Percentiles rank a stretch among this genome's conserved stretches.
phyloP scores from a whole-genome alignment of 2,329 filamentous ascomycete genomes.

The Venturia pyrina region DNA sequence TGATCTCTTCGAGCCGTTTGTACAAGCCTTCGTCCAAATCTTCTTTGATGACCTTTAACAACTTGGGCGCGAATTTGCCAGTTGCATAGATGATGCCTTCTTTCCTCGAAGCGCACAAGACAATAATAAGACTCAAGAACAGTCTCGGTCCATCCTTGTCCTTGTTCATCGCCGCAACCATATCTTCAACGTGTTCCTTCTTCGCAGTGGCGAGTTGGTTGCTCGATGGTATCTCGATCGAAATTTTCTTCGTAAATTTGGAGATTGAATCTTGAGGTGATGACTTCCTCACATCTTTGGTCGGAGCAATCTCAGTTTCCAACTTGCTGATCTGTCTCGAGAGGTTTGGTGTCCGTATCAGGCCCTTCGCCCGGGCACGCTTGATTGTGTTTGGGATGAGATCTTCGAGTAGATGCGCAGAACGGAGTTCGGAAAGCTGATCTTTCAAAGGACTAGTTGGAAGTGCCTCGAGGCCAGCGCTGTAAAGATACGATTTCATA shows the following conservation, averaged over 20 bases:
- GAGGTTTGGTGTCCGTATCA: slow-evolving; percentile 23
- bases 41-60: slow-evolving; percentile 27
- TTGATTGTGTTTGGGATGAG: slow-evolving; percentile 23
- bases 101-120: slow-evolving; percentile 22
- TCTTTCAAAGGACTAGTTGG: slow-evolving; percentile 21
- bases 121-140: slow-evolving; percentile 27
- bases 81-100: slow-evolving; percentile 30
- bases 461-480: slow-evolving; percentile 16
- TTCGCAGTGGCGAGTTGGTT: slow-evolving; percentile 18
- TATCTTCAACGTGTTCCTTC: slow-evolving; percentile 21
- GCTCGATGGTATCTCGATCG: slow-evolving; percentile 14
- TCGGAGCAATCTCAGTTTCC: slow-evolving; percentile 17
- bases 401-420: slow-evolving; percentile 23
- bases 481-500: slow-evolving; percentile 21
- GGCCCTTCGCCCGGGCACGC: slow-evolving; percentile 22
- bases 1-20: slow-evolving; percentile 25
- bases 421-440: slow-evolving; percentile 25
- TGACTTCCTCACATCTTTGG: slow-evolving; percentile 1
- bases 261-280: not conserved
- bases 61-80: slow-evolving; percentile 30
- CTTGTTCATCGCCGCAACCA: slow-evolving; percentile 25
- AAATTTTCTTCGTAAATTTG: slow-evolving; percentile 25
- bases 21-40: slow-evolving; percentile 18
- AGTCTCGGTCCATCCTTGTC: slow-evolving; percentile 26
- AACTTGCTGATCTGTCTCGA: slow-evolving; percentile 24